Evolutionary conservation across 1,284 basidiomycete species (phyloP), one percentile per base, ranked within the genome.

Genomic region (Heterobasidion parviporum): DNA sequence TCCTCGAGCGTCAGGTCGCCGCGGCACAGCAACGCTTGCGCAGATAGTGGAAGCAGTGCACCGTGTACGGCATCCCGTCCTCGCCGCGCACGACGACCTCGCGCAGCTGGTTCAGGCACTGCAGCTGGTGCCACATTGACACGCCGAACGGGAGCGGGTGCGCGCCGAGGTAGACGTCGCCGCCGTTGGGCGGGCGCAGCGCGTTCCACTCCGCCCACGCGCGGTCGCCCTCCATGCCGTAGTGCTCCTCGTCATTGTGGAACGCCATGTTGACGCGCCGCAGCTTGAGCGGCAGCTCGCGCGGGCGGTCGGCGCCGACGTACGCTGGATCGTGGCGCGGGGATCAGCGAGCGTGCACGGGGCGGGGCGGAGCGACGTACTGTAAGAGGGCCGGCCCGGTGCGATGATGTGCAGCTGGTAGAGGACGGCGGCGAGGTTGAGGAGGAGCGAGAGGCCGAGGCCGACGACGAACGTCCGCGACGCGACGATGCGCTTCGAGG

Each of bases 41-140:
- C 18, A 52, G 8, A 34, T 52, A 52, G n/a, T 38, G 34, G n/a
- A 52, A 43, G 51, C 51, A 52, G 20, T 52, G 51, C 16, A 6
- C 14, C 12, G 38, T 52, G 36, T 52, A 35, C 34, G 36, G 34
- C 8, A 35, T 15, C 34, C 51, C 51, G 38, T 52, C 38, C 12
- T 43, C 51, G 12, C 35, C 35, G 20, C 43, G 10, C 34, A 32
- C 51, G 35, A 52, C 8, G 51, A 38, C 16, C 16, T 10, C 38
- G 20, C 58, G 58, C 4, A 59, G 35, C 32, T 18, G 43, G 46
- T 52, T 56, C 10, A 59, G 51, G 43, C 58, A 59, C 43, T 57
- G 58, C 48, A 59, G 26, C 34, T 59, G 56, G 49, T 59, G 58
- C 46, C 50, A 57, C 35, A 59, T 52, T 14, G 53, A n/a, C n/a